Evolutionary conservation across 2,329 filamentous ascomycete species (phyloP).

Genomic region (Mollisia scopiformis): DNA sequence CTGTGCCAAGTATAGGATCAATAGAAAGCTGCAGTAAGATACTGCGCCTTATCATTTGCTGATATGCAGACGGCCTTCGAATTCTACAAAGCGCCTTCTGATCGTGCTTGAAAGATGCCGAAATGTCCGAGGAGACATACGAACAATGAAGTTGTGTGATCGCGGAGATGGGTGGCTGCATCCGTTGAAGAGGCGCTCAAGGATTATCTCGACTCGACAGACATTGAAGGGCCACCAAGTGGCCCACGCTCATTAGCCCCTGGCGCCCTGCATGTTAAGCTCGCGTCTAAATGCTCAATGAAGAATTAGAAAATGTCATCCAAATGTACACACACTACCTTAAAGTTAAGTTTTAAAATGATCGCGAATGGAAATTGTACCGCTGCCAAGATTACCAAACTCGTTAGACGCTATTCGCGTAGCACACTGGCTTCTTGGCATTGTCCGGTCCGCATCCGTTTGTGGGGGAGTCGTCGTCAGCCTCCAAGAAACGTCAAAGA

Average conservation of each 20-base stretch:
- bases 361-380: neutral
- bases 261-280: neutral
- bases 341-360: neutral
- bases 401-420: neutral
- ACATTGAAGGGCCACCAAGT: too few relatives aligned
- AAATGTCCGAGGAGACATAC: too few relatives aligned
- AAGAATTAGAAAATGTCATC: too few relatives aligned
- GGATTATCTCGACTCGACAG: too few relatives aligned
- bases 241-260: too few relatives aligned
- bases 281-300: neutral
- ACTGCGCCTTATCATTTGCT: too few relatives aligned
- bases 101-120: too few relatives aligned
- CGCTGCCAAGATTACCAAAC: neutral
- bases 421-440: neutral
- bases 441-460: neutral
- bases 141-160: too few relatives aligned
- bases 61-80: too few relatives aligned
- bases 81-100: too few relatives aligned
- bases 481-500: neutral
- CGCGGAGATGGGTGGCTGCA: neutral
- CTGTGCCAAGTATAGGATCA: too few relatives aligned
- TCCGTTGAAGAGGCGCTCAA: neutral
- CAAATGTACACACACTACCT: neutral
- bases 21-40: too few relatives aligned
- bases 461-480: slow-evolving; percentile 11